Evolutionary conservation across 805 yeast genomes (phyloP).

Genomic region (Kuraishia borneana): DNA sequence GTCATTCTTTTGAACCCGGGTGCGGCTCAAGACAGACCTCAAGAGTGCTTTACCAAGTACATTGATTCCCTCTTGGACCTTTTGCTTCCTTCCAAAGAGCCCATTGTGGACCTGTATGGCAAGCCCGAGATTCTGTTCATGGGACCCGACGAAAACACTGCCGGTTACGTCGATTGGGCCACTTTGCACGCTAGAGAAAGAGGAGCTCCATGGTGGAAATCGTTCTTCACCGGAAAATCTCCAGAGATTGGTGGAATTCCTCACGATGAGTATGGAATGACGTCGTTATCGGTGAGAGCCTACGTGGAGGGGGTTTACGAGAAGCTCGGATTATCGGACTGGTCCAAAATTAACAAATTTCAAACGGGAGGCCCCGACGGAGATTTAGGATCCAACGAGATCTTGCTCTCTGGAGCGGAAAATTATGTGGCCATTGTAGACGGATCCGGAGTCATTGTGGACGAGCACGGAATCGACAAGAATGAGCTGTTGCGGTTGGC

Average conservation of each 20-base stretch:
- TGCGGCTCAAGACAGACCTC: constrained; percentile 65
- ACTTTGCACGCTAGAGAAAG: constrained; percentile 84
- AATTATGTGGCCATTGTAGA: constrained; percentile 82
- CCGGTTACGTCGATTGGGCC: constrained; percentile 94
- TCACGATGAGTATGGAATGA: constrained; percentile 97
- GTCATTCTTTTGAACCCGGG: constrained; percentile 75
- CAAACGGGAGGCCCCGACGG: constrained; percentile 99
- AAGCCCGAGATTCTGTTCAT: constrained; percentile 85
- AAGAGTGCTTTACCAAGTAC: constrained; percentile 83
- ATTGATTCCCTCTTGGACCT: constrained; percentile 86
- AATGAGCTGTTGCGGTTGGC: constrained; percentile 74
- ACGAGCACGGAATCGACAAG: constrained; percentile 82
- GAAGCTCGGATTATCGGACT: constrained; percentile 50
- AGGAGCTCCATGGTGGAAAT: constrained; percentile 98
- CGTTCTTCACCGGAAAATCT: constrained; percentile 93
- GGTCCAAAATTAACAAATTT: constrained; percentile 54
- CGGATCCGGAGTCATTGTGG: constrained; percentile 92
- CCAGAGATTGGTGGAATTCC: constrained; percentile 95
- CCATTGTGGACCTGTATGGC: constrained; percentile 73
- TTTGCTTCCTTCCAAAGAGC: constrained; percentile 66
- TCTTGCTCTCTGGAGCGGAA: constrained; percentile 74
- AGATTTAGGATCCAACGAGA: constrained; percentile 93
- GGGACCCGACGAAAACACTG: constrained; percentile 99
- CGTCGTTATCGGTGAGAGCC: constrained; percentile 87
- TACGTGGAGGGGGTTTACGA: constrained; percentile 83